Conservation (phyloP, 495 filamentous ascomycete species). For the Aspergillus hancockii region DNA sequence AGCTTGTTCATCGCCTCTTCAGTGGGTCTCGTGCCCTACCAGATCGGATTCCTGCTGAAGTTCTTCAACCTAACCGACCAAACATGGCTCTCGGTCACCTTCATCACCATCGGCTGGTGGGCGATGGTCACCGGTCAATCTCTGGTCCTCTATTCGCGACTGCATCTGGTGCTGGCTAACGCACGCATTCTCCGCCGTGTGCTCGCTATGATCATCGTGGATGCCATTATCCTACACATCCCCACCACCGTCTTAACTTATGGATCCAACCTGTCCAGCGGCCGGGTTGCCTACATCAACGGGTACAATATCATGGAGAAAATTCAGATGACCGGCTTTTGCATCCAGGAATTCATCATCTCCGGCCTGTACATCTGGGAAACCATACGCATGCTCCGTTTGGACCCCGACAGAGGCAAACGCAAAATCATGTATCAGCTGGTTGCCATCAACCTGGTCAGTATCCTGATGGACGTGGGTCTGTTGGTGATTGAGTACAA, state of each 20-base stretch:
- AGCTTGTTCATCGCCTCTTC: conserved; percentile 51
- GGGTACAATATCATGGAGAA: conserved; percentile 62
- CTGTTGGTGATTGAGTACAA: conserved; percentile 59
- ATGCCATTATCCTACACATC: conserved; percentile 55
- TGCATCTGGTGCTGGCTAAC: conserved; percentile 59
- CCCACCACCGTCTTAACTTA: conserved; percentile 59
- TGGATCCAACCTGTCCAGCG: conserved; percentile 49
- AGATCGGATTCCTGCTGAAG: conserved; percentile 61
- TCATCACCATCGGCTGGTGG: conserved; percentile 60
- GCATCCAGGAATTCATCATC: conserved; percentile 61
- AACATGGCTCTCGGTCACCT: conserved; percentile 41
- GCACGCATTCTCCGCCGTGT: conserved; percentile 51
- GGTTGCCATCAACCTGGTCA: conserved; percentile 57
- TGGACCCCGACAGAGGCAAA: conserved; percentile 44
- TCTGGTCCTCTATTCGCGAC: conserved; percentile 67
- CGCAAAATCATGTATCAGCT: conserved; percentile 60
- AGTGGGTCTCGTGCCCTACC: conserved; percentile 58
- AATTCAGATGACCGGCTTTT: conserved; percentile 65
- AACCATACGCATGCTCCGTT: conserved; percentile 49
- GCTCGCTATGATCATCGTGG: conserved; percentile 58
- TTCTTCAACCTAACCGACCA: conserved; percentile 52
- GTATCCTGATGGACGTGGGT: conserved; percentile 56
- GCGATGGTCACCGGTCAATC: conserved; percentile 67
- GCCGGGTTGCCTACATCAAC: conserved; percentile 27
- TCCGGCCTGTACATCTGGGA: conserved; percentile 62